Percentiles rank a stretch among this genome's conserved stretches.
These are phyloP conservation scores for Aciculoconidium aculeatum DNA, from an alignment of 805 yeast species.

Conservation along the genomic window DNA sequence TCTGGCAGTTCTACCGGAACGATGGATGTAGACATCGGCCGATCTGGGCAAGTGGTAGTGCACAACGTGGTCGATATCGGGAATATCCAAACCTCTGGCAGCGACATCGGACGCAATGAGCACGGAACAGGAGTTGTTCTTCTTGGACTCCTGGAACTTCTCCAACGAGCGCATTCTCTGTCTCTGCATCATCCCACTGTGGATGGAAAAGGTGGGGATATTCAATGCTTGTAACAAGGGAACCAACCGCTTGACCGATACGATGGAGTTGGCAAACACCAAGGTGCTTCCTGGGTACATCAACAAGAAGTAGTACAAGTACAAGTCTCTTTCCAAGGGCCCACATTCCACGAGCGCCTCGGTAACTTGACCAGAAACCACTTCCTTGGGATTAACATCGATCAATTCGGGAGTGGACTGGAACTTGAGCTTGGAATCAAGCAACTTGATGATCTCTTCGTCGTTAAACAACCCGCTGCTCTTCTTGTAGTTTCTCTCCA, in stretches of 20 bases:
- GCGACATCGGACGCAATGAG: constrained; percentile 96
- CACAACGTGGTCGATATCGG: constrained; percentile 85
- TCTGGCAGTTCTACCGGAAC: constrained; percentile 98
- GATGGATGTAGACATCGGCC: constrained; percentile 90
- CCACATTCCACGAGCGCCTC: constrained; percentile 93
- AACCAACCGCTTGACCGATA: constrained; percentile 80
- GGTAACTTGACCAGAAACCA: constrained; percentile 65
- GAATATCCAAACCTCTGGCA: constrained; percentile 94
- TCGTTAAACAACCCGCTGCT: constrained; percentile 30
- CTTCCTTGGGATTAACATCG: constrained; percentile 83
- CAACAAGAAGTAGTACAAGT: constrained; percentile 77
- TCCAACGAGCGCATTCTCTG: constrained; percentile 85
- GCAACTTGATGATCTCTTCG: constrained; percentile 58
- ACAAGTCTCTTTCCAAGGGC: constrained; percentile 82
- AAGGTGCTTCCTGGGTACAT: constrained; percentile 86
- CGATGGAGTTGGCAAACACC: constrained; percentile 93
- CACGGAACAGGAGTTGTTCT: constrained; percentile 39
- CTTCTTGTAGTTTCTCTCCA: constrained; percentile 35
- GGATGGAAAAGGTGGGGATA: constrained; percentile 70
- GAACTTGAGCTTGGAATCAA: constrained; percentile 68
- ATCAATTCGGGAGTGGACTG: constrained; percentile 62
- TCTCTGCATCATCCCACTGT: constrained; percentile 92
- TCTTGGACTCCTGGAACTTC: constrained; percentile 56
- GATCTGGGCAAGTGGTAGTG: constrained; percentile 94
- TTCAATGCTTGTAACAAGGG: constrained; percentile 68